phyloP scores from a whole-genome alignment of 495 filamentous ascomycete species.

The Hypoxylon lienhwacheense region DNA sequence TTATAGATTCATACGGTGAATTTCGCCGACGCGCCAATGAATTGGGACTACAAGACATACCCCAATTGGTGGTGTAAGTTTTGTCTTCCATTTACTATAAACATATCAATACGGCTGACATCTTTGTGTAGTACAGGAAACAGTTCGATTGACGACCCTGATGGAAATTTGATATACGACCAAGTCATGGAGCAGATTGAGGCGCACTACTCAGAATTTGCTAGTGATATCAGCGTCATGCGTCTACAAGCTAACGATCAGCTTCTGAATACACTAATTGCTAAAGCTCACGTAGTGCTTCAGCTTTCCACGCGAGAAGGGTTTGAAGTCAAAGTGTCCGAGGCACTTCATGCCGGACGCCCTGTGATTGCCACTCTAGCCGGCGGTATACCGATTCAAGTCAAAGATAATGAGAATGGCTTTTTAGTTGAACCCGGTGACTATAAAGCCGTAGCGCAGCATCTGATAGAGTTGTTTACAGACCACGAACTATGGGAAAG shows the following conservation, averaged over 20 bases:
- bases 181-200: constrained; percentile 68
- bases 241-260: constrained; percentile 79
- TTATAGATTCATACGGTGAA: constrained; percentile 75
- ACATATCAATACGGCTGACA: background rate
- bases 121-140: constrained; percentile 58
- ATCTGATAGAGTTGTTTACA: constrained; percentile 70
- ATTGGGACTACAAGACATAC: constrained; percentile 51
- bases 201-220: constrained; percentile 50
- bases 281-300: constrained; percentile 70
- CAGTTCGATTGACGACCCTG: constrained; percentile 83
- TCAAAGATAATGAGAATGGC: constrained; percentile 71
- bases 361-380: constrained; percentile 78
- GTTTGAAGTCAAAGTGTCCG: constrained; percentile 89
- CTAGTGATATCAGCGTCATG: constrained; percentile 69
- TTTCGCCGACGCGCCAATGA: constrained; percentile 63
- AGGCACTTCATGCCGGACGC: constrained; percentile 82
- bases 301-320: constrained; percentile 85
- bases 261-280: constrained; percentile 77
- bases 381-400: constrained; percentile 82
- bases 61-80: constrained; percentile 68
- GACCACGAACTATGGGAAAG: constrained; percentile 62
- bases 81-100: background rate
- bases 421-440: constrained; percentile 78
- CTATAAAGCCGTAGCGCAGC: constrained; percentile 68
- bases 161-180: constrained; percentile 73